Base-by-base conservation (phyloP, 1,139 yeast species). In the Taphrina sp. region DNA sequence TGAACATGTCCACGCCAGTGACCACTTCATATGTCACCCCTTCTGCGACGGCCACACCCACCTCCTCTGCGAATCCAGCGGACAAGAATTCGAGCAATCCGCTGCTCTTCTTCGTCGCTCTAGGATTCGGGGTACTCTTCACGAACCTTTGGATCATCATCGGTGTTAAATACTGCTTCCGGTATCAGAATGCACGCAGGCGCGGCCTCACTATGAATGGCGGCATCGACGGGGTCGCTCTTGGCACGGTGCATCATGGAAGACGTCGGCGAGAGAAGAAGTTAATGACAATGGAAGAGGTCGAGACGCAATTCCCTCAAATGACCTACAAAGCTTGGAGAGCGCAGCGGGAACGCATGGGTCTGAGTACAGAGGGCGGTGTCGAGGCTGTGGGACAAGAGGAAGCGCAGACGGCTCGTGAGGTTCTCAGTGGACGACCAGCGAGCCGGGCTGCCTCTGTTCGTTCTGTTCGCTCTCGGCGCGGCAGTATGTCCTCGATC, bases 231-330 rank as follows among this genome's bases (percentile, higher is more conserved):
- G 58, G 47, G 39, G 42, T 35, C 12, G 54, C 53, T 22, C 31
- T 41, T 38, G 51, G 51, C 22, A 19, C 12, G 42, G 61, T 61
- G 34, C 52, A 52, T 35, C 60, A 46, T n/a, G 29, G 52, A 3
- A 58, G 62, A 3, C 62, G 66, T 19, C 64, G 65, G 52, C 65
- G 66, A 58, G 66, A 65, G 56, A 69, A 69, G 37, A 62, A 66
- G 53, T 61, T 71, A 20, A 71, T 83, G 58, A 74, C 86, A 0
- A 74, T 74, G 38, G 78, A 74, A 10, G 85, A 85, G 64, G 81
- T 85, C 22, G 82, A 85, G 55, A 75, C 74, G 45, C 70, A 82
- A 52, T 85, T 85, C 66, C 95, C 95, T 0, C 70, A 73, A 31
- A 77, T 79, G 63, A 75, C 83, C 1, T 85, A 83, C 66, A 69